Base-by-base conservation (phyloP, 164 flowering plant genomes). In the Magnolia kwangsiensis region DNA sequence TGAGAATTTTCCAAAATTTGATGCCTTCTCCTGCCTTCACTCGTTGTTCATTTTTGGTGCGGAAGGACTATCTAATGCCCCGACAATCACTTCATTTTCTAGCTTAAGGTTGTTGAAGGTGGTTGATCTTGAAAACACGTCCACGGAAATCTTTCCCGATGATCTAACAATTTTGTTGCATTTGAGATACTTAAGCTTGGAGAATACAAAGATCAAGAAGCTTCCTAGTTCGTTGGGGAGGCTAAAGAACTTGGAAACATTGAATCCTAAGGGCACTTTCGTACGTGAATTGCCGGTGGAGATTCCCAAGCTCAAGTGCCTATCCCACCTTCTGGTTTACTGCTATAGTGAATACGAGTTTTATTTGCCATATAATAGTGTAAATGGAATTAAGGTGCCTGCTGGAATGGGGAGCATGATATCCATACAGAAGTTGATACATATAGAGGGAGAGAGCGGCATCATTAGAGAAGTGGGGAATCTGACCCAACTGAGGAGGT, bases 281-380 rank as follows among this genome's bases (percentile, higher is more conserved):
- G 59, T 77, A n/a, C 16, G 20, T 67, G 64, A 77, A 24, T 59
- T 77, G 37, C 76, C 76, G 4, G 24, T 8, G 20, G 55, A 31
- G 64, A 77, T 77, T 9, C 7, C 67, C 66, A 67, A 77, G 67
- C 76, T 77, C 27, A 31, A 16, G 13, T 9, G n/a, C 55, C 71
- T 77, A 7, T 65, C 59, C 19, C 55, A 77, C 72, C 79, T 77
- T 51, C 71, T 77, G 8, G 71, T 66, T 9, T 72, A 51, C 31
- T 51, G 20, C 16, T 51, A 55, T 7, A 19, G 55, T 1, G 4
- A 1, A 21, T 4, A 13, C 27, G 3, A 1, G 24, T 23, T 14
- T 0, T 1, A 51, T 31, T 10, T 67, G 9, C 64, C 71, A 16
- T 10, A 20, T 24, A 4, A 2, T 24, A 0, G 24, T 23, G 1